These are phyloP conservation scores for Papiliotrema terrestris DNA, from an alignment of 1,284 basidiomycete species.

Conservation along the genomic window DNA sequence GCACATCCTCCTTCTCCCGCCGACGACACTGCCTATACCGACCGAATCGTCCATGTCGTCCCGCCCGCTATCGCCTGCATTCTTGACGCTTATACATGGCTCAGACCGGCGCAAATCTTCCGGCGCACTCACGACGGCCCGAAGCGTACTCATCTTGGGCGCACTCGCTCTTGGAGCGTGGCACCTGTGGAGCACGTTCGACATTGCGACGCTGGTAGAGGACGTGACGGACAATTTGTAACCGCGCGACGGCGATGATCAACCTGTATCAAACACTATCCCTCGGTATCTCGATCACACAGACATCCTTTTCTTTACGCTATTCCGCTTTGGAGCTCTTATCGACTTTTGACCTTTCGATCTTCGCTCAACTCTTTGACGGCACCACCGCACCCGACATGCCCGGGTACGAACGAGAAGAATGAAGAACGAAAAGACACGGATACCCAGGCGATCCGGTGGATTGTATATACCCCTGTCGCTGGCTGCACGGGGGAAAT, in stretches of 20 bases:
- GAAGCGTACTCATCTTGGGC: conserved; percentile 9
- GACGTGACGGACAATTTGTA: not conserved
- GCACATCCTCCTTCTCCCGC: conserved; percentile 20
- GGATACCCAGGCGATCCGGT: not conserved
- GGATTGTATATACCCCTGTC: too few species aligned
- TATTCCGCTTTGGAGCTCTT: too few species aligned
- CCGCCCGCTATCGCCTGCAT: conserved; percentile 1
- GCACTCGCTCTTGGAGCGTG: conserved; percentile 6
- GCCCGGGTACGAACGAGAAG: not conserved
- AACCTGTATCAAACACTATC: not conserved
- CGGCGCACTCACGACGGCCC: not conserved
- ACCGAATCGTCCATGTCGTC: not conserved
- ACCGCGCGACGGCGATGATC: not conserved
- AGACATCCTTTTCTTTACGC: too few species aligned
- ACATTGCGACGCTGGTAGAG: not conserved
- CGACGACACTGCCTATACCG: conserved; percentile 8
- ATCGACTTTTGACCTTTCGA: too few species aligned
- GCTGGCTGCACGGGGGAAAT: too few species aligned
- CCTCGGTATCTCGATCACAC: too few species aligned
- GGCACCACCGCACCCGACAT: too few species aligned
- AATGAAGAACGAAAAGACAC: not conserved
- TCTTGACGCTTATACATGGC: not conserved
- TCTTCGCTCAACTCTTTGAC: too few species aligned
- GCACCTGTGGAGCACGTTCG: conserved; percentile 3
- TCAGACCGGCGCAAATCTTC: not conserved